A percentile compares a stretch with the other conserved stretches of the same genome.
Evolutionary conservation across 2,329 filamentous ascomycete genomes (phyloP).

Genomic region (Juglanconis juglandina): DNA sequence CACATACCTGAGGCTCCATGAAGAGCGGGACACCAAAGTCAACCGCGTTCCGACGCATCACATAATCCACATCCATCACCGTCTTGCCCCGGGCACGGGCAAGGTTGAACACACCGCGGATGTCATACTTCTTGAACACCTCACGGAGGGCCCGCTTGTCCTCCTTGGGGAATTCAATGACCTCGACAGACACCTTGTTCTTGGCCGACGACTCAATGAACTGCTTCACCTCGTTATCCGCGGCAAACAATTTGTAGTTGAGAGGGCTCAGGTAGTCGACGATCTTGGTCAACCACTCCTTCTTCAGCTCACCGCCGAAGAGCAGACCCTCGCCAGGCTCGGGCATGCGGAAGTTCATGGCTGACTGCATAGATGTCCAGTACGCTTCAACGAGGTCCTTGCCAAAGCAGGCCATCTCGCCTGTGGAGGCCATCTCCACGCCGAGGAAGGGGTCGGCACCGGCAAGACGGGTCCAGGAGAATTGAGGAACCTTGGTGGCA

Average conservation of each 20-base stretch:
- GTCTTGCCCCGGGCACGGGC: constrained; percentile 80
- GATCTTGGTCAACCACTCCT: constrained; percentile 70
- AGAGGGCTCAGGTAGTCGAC: constrained; percentile 85
- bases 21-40: constrained; percentile 97
- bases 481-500: constrained; percentile 97
- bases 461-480: constrained; percentile 96
- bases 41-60: constrained; percentile 96
- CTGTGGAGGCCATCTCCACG: constrained; percentile 95
- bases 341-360: constrained; percentile 98
- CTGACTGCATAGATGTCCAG: constrained; percentile 93
- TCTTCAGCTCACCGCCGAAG: constrained; percentile 78
- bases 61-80: constrained; percentile 88
- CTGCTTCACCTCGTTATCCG: constrained; percentile 74
- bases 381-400: constrained; percentile 95
- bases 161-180: constrained; percentile 94
- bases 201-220: constrained; percentile 73
- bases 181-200: constrained; percentile 68
- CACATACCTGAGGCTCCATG: constrained; percentile 91
- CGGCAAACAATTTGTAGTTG: constrained; percentile 91
- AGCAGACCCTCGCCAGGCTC: constrained; percentile 93
- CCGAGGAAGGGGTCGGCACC: constrained; percentile 96
- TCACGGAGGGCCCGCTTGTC: constrained; percentile 93
- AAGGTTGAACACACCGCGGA: constrained; percentile 93
- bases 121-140: constrained; percentile 95
- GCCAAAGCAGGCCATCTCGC: constrained; percentile 98